These are phyloP conservation scores for Periglandula ipomoeae DNA, from an alignment of 2,329 filamentous ascomycete genomes.

Conservation along the genomic window DNA sequence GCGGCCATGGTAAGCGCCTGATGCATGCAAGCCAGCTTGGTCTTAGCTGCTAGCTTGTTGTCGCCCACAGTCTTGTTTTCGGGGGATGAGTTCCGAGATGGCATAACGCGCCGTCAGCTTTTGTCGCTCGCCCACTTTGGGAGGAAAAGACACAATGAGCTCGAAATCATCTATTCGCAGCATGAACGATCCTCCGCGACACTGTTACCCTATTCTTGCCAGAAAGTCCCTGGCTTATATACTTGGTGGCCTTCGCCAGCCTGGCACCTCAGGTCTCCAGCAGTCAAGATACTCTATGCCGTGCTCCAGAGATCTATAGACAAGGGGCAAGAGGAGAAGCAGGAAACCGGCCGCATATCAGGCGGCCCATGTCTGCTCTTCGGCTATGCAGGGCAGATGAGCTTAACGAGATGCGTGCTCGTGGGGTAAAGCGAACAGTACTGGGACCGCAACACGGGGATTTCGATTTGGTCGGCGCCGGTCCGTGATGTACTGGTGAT, in stretches of 20 bases:
- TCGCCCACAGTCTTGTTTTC: background rate
- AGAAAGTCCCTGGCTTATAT: too few species aligned
- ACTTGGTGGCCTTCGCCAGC: too few species aligned
- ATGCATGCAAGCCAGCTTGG: conserved; percentile 4
- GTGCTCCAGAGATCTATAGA: background rate
- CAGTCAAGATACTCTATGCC: background rate
- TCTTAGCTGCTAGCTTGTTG: background rate
- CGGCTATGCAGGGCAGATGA: conserved; percentile 4
- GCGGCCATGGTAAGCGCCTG: conserved; percentile 9
- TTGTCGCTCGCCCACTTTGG: too few species aligned
- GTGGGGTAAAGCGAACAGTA: background rate
- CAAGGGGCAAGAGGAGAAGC: background rate
- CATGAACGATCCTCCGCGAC: too few species aligned
- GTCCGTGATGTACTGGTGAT: too few species aligned
- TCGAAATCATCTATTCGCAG: too few species aligned
- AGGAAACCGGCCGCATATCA: conserved; percentile 1
- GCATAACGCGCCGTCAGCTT: background rate
- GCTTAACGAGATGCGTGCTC: background rate
- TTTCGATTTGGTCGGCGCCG: background rate
- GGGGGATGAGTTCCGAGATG: background rate
- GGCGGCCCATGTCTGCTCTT: conserved; percentile 1
- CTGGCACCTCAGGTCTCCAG: too few species aligned
- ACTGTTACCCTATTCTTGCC: too few species aligned
- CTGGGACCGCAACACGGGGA: background rate
- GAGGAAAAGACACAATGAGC: too few species aligned